phyloP scores from a whole-genome alignment of 768 basidiomycete genomes.

The Gloeopeniophorella convolvens region DNA sequence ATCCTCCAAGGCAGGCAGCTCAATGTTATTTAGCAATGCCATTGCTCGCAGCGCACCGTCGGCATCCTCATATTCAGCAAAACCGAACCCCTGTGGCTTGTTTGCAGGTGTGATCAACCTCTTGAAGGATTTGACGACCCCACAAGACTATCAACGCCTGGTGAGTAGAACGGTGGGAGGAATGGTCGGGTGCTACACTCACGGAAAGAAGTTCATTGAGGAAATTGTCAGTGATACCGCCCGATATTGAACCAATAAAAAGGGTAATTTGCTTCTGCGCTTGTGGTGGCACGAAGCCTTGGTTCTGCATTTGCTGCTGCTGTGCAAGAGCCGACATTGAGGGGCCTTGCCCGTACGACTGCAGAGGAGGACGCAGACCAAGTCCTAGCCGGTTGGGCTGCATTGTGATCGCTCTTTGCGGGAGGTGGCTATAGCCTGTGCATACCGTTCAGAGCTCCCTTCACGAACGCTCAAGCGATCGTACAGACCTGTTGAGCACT shows the following conservation, averaged over 20 bases:
- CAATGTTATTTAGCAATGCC: conserved; percentile 54
- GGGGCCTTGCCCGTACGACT: conserved; percentile 86
- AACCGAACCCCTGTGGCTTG: conserved; percentile 95
- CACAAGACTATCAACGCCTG: conserved; percentile 62
- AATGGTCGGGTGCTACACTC: conserved; percentile 28
- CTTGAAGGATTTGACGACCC: conserved; percentile 84
- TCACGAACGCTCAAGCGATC: too few relatives aligned
- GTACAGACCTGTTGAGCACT: too few relatives aligned
- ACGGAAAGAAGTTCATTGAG: conserved; percentile 75
- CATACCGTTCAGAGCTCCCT: too few relatives aligned
- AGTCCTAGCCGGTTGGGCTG: conserved; percentile 71
- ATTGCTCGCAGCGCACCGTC: conserved; percentile 81
- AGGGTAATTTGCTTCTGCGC: conserved; percentile 65
- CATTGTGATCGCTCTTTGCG: conserved; percentile 33
- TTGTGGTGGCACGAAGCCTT: conserved; percentile 62
- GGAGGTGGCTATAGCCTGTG: too few relatives aligned
- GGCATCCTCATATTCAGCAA: conserved; percentile 93
- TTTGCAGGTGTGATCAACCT: conserved; percentile 88
- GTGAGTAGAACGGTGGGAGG: neutral
- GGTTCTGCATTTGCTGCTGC: conserved; percentile 60
- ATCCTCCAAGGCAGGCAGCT: conserved; percentile 55
- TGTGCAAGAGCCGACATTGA: conserved; percentile 87
- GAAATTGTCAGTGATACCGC: conserved; percentile 80
- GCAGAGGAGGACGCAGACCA: conserved; percentile 82
- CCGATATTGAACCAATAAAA: conserved; percentile 94